These are phyloP conservation scores for Camellia granthamiana DNA, from an alignment of 148 eudicot species.

Conservation along the genomic window DNA sequence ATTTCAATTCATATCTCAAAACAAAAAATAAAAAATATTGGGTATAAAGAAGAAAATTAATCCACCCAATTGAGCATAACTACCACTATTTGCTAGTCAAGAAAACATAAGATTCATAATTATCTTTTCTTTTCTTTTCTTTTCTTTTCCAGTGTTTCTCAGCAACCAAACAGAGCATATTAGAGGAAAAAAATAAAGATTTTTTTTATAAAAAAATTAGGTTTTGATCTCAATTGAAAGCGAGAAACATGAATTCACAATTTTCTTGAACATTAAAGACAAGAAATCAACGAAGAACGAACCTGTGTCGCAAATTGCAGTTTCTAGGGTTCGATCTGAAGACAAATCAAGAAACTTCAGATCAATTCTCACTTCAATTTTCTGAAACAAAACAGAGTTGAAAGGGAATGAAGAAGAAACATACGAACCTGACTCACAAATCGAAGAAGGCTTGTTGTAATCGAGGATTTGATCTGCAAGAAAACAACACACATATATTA, in stretches of 20 bases:
- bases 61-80: neutral
- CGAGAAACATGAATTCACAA: neutral
- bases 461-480: too few relatives aligned
- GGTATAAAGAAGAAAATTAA: neutral
- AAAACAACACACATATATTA: too few relatives aligned
- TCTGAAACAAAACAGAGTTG: too few relatives aligned
- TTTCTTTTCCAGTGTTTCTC: too few relatives aligned
- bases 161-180: neutral
- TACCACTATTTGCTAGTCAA: neutral
- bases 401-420: too few relatives aligned
- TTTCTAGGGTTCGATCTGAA: slow-evolving; percentile 2
- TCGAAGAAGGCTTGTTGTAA: too few relatives aligned
- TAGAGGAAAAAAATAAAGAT: neutral
- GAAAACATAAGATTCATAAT: neutral
- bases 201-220: neutral
- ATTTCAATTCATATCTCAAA: too few relatives aligned
- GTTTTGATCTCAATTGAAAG: neutral
- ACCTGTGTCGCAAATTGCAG: neutral
- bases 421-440: too few relatives aligned
- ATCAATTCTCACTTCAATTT: neutral
- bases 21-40: too few relatives aligned
- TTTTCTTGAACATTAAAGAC: neutral
- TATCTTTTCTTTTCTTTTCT: neutral
- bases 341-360: neutral
- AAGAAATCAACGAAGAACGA: neutral